These are phyloP conservation scores for Blastobotrys illinoisensis DNA, from an alignment of 1,139 yeast genomes.

Conservation along the genomic window DNA sequence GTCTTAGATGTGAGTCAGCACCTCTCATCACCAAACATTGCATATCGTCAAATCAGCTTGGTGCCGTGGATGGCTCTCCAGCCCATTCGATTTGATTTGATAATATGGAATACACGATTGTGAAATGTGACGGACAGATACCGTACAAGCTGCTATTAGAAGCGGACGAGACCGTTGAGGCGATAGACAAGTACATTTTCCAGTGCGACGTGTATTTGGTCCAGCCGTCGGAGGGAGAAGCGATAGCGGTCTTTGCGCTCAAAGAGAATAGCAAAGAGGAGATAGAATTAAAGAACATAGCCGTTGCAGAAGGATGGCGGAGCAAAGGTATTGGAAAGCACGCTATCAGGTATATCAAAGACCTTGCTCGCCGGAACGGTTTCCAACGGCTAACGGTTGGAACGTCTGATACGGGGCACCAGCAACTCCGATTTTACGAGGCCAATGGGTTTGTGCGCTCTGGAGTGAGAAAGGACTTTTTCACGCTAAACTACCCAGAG, in stretches of 20 bases:
- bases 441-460: slow-evolving; percentile 5
- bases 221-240: neutral
- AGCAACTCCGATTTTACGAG: slow-evolving; percentile 7
- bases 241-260: slow-evolving; percentile 5
- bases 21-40: neutral
- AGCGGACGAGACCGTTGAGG: slow-evolving; percentile 9
- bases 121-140: neutral
- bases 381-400: slow-evolving; percentile 2
- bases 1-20: neutral
- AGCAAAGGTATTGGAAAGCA: slow-evolving; percentile 4
- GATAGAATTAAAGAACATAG: slow-evolving; percentile 7
- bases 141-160: slow-evolving; percentile 5
- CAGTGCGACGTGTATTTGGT: slow-evolving; percentile 2
- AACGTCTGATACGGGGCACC: slow-evolving; percentile 8
- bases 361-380: neutral
- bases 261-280: slow-evolving; percentile 2
- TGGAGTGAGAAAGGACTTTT: slow-evolving; percentile 5
- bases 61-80: neutral
- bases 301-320: slow-evolving; percentile 2
- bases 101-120: neutral
- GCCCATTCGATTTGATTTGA: too few relatives aligned
- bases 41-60: neutral
- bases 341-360: neutral
- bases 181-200: slow-evolving; percentile 7
- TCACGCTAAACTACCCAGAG: slow-evolving; percentile 3